phyloP scores from a whole-genome alignment of 2,329 filamentous ascomycete species.

The Stagonosporopsis vannaccii region DNA sequence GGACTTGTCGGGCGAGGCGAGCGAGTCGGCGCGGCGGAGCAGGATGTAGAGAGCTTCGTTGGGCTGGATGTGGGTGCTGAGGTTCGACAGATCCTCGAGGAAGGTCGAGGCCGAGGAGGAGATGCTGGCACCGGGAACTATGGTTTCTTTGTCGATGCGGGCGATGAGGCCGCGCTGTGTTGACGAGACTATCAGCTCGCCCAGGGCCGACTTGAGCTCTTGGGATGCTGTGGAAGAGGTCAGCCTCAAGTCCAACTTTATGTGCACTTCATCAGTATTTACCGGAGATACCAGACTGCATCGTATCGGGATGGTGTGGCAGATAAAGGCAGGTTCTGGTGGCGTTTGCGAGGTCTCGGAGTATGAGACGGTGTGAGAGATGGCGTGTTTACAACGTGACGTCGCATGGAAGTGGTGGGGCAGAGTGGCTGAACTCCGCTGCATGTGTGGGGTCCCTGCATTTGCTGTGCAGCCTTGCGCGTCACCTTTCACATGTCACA shows the following conservation, averaged over 20 bases:
- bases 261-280: conserved; percentile 23
- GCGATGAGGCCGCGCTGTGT: conserved; percentile 74
- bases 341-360: not conserved
- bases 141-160: conserved; percentile 71
- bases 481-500: conserved; percentile 3
- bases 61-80: conserved; percentile 69
- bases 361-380: not conserved
- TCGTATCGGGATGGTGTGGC: conserved; percentile 49
- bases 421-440: conserved; percentile 25
- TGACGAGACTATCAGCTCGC: conserved; percentile 67
- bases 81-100: conserved; percentile 66
- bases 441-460: conserved; percentile 19
- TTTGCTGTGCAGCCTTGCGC: conserved; percentile 3
- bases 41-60: conserved; percentile 77
- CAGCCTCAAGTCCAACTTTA: conserved; percentile 11
- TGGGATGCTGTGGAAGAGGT: conserved; percentile 64
- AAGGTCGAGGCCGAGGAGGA: conserved; percentile 63
- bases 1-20: conserved; percentile 47
- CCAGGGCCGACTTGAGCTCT: conserved; percentile 79
- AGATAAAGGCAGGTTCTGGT: not conserved
- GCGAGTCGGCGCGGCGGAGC: conserved; percentile 69
- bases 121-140: conserved; percentile 67
- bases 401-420: conserved; percentile 32
- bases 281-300: conserved; percentile 85
- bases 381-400: conserved; percentile 34